Evolutionary conservation across 331 rosid species (phyloP), one percentile per base, ranked within the genome.

Genomic region (Dryas integrifolia): DNA sequence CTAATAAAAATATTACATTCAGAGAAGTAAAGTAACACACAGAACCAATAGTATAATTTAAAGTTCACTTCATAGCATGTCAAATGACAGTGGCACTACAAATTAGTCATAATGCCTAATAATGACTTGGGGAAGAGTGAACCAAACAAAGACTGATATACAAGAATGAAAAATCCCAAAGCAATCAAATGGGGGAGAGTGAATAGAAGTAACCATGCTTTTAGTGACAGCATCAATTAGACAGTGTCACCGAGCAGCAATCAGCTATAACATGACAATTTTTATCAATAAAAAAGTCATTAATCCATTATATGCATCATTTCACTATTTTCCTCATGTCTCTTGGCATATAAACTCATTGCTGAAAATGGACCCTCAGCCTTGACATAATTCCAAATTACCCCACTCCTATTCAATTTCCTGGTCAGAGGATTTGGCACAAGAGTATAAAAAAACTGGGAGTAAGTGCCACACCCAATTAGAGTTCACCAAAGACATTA

Each of bases 51-150:
- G 26, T 7, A 9, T 62, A 51, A 30, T 77, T 4, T 13, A 73
- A 47, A 67, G 62, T 50, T 16, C 9, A 51, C 61, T 14, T 44
- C 13, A 64, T 49, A 64, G 64, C 48, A 79, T 44, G 50, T 26
- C 49, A 46, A 16, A 59, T 51, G 75, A 8, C 4, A 76, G 64
- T 44, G 48, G 74, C 51, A 44, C 9, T 43, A 44, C 57, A 12
- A 11, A 38, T 51, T 45, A 64, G 74, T 61, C 15, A 12, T 6
- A 39, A 47, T 26, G 26, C 38, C 44, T n/a, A 18, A 13, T 45
- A 67, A 9, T 47, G 45, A 15, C 7, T 0, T 18, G 13, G 46
- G 63, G 5, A 55, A 52, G 65, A 61, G 24, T 71, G 58, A 63
- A 9, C 6, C 49, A 60, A 14, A 14, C 12, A 61, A 11, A 38